phyloP scores from a whole-genome alignment of 2,329 filamentous ascomycete genomes.

The Clathrospora elynae region DNA sequence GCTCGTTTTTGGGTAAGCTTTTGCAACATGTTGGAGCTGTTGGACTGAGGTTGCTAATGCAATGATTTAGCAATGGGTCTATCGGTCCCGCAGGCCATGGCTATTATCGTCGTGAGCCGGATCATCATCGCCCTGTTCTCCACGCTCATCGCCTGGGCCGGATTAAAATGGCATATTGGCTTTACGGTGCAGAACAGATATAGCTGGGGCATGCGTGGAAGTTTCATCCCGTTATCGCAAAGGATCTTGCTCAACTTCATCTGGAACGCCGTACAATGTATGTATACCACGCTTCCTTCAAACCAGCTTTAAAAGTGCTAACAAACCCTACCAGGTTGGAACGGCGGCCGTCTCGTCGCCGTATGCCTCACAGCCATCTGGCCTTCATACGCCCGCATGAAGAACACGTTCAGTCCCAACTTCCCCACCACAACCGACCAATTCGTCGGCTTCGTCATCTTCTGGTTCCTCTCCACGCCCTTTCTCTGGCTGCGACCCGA shows the following conservation, averaged over 20 bases:
- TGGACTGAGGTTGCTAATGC: conserved; percentile 7
- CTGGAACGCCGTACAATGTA: conserved; percentile 57
- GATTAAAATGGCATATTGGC: conserved; percentile 58
- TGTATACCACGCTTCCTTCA: conserved; percentile 12
- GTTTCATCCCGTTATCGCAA: conserved; percentile 56
- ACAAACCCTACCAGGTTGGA: conserved; percentile 35
- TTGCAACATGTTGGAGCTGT: not conserved
- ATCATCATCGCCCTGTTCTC: conserved; percentile 53
- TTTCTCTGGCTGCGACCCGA: conserved; percentile 58
- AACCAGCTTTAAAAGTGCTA: not conserved
- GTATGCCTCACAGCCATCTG: conserved; percentile 46
- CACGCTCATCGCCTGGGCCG: conserved; percentile 55
- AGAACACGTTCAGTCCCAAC: conserved; percentile 39
- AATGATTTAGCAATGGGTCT: conserved; percentile 49
- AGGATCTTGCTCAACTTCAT: conserved; percentile 58
- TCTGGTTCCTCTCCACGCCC: conserved; percentile 47
- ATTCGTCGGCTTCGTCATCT: conserved; percentile 44
- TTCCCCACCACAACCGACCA: conserved; percentile 46
- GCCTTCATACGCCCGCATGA: conserved; percentile 45
- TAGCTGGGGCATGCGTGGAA: conserved; percentile 57
- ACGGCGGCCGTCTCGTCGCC: conserved; percentile 41
- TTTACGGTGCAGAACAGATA: conserved; percentile 58
- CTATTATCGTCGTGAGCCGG: conserved; percentile 54
- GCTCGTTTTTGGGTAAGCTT: conserved; percentile 50
- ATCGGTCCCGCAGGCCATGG: conserved; percentile 56